Evolutionary conservation across 768 basidiomycete species (phyloP).

Genomic region (Coprinellus aureogranulatus): DNA sequence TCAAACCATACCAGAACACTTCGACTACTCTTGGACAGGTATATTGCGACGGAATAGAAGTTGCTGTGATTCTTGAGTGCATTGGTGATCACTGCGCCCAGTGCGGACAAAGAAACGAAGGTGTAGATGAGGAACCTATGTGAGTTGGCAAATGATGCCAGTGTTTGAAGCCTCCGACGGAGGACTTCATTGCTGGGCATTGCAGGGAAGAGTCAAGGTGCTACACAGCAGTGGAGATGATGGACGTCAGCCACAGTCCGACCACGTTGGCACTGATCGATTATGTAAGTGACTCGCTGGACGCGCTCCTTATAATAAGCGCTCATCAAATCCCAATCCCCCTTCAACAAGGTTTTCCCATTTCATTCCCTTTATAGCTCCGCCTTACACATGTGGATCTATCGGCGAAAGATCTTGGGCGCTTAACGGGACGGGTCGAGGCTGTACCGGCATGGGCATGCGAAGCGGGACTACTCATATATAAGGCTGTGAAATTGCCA

Average conservation of each 20-base stretch:
- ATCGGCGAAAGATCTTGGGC: constrained; percentile 2
- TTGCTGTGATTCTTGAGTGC: constrained; percentile 82
- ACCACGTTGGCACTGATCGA: not conserved
- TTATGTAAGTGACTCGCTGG: too few species aligned
- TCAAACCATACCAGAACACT: constrained; percentile 72
- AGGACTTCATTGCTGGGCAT: constrained; percentile 54
- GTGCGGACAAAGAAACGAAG: constrained; percentile 62
- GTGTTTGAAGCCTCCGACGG: constrained; percentile 49
- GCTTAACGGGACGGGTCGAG: not conserved
- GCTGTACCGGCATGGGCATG: not conserved
- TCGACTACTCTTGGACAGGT: constrained; percentile 90
- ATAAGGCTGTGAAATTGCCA: constrained; percentile 6
- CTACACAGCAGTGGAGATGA: not conserved
- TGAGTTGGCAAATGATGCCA: constrained; percentile 51
- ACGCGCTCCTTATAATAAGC: too few species aligned
- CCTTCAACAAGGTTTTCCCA: too few species aligned
- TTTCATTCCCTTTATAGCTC: too few species aligned
- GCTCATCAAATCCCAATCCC: too few species aligned
- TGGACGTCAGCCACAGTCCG: not conserved
- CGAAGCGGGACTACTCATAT: not conserved
- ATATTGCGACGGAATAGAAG: constrained; percentile 92
- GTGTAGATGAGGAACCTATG: constrained; percentile 72
- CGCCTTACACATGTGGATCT: too few species aligned
- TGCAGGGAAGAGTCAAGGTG: constrained; percentile 5
- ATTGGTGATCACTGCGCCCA: constrained; percentile 71